phyloP scores from a whole-genome alignment of 768 basidiomycete genomes.

The Rubroboletus pulcherrimus region DNA sequence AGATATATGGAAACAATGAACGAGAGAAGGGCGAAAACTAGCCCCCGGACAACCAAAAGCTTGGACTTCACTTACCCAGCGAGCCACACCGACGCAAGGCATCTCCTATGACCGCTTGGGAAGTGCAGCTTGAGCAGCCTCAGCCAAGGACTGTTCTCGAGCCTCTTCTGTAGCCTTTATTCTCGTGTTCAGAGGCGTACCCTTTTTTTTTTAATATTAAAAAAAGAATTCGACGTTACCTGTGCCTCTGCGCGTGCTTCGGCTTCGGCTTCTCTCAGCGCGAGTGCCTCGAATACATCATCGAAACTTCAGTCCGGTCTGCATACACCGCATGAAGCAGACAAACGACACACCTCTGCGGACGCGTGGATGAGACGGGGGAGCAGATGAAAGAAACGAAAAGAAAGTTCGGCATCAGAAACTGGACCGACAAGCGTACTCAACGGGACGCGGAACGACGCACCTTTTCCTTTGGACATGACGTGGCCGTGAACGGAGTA shows the following conservation, averaged over 20 bases:
- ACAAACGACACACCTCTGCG: slow-evolving; percentile 20
- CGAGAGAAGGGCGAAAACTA: neutral
- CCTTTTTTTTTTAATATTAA: neutral
- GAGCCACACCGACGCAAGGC: neutral
- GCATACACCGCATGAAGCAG: neutral
- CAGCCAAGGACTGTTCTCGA: slow-evolving; percentile 28
- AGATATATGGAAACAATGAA: neutral
- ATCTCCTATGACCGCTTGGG: slow-evolving; percentile 11
- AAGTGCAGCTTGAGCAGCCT: slow-evolving; percentile 29
- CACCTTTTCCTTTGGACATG: slow-evolving; percentile 31
- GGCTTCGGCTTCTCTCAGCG: slow-evolving; percentile 19
- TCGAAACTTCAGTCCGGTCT: neutral
- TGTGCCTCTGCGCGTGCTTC: slow-evolving; percentile 15
- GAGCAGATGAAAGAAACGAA: neutral
- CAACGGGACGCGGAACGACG: slow-evolving; percentile 8
- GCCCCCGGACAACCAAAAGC: neutral
- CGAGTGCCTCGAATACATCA: slow-evolving; percentile 17
- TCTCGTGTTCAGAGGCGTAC: neutral
- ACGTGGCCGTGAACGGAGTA: slow-evolving; percentile 31
- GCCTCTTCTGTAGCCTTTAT: slow-evolving; percentile 26
- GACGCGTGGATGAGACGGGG: no score
- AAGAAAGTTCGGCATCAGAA: neutral
- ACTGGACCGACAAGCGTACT: neutral
- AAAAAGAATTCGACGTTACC: slow-evolving; percentile 4
- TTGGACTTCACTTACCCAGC: neutral